Conservation (phyloP, 1,284 basidiomycete species). For the Cryptococcus amylolentus region DNA sequence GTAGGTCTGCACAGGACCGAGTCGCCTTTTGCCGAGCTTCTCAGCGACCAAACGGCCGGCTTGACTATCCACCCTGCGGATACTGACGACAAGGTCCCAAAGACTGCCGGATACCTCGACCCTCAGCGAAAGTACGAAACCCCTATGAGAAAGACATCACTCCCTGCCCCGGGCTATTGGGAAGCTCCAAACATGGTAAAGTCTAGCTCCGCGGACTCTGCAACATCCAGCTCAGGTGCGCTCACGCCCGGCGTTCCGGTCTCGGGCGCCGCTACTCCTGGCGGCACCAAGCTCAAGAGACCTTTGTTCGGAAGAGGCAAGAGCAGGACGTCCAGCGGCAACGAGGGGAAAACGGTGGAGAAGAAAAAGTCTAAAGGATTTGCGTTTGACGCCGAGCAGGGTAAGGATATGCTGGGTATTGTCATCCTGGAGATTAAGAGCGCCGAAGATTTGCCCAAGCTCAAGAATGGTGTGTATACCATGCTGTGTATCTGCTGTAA, state of each 20-base stretch:
- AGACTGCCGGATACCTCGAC: constrained; percentile 17
- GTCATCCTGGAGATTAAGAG: constrained; percentile 74
- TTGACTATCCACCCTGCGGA: constrained; percentile 8
- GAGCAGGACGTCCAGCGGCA: constrained; percentile 9
- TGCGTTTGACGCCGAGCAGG: constrained; percentile 61
- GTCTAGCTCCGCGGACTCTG: constrained; percentile 7
- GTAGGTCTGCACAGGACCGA: constrained; percentile 18
- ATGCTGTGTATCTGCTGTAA: neutral
- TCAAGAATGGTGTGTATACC: constrained; percentile 71
- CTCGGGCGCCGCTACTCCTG: constrained; percentile 20
- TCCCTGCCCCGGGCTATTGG: constrained; percentile 12
- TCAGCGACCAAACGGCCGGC: constrained; percentile 10
- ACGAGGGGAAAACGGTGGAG: constrained; percentile 1
- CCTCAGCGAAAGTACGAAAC: constrained; percentile 12
- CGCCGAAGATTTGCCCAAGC: constrained; percentile 76
- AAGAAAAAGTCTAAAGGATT: constrained; percentile 51
- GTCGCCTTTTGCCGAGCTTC: constrained; percentile 13
- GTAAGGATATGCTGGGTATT: constrained; percentile 82
- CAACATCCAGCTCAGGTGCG: constrained; percentile 9
- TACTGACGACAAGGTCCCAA: constrained; percentile 4
- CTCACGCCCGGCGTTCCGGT: constrained; percentile 18
- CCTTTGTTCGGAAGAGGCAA: constrained; percentile 27
- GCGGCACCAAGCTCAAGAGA: constrained; percentile 18
- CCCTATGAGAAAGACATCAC: constrained; percentile 14
- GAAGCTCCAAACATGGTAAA: constrained; percentile 5